phyloP scores from a whole-genome alignment of 352 stramenopile genomes.

The Phytophthora foliorum region DNA sequence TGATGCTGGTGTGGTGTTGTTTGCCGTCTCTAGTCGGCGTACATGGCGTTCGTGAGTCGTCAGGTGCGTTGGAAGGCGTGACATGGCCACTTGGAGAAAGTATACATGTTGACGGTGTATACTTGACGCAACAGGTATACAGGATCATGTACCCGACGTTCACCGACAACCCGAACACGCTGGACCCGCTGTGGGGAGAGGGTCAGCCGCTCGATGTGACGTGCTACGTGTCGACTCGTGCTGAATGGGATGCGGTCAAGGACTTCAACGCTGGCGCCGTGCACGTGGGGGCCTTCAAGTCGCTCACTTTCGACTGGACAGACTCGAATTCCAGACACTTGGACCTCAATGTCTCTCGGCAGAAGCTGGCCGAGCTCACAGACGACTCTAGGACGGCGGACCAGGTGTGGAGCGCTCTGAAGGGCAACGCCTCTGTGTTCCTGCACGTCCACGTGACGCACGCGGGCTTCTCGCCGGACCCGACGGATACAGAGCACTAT shows the following conservation, averaged over 20 bases:
- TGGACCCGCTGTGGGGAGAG: conserved; percentile 77
- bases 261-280: conserved; percentile 57
- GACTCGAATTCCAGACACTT: conserved; percentile 57
- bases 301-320: conserved; percentile 77
- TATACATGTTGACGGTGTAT: conserved; percentile 6
- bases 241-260: conserved; percentile 46
- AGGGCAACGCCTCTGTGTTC: conserved; percentile 67
- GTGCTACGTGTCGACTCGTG: conserved; percentile 65
- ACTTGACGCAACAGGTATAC: conserved; percentile 66
- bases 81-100: conserved; percentile 6
- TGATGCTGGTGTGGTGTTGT: neutral
- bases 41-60: conserved; percentile 66
- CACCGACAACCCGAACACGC: conserved; percentile 46
- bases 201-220: conserved; percentile 63
- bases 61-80: conserved; percentile 42
- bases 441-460: conserved; percentile 82
- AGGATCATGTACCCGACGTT: conserved; percentile 81
- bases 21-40: conserved; percentile 45
- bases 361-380: conserved; percentile 27
- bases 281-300: conserved; percentile 59
- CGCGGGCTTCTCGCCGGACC: conserved; percentile 55
- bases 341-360: conserved; percentile 62
- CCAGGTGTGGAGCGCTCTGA: conserved; percentile 53
- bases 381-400: conserved; percentile 3
- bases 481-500: conserved; percentile 42